Percentiles rank a stretch among this genome's conserved stretches.
phyloP scores from a whole-genome alignment of 306 rosid genomes.

The Vigna radiata region DNA sequence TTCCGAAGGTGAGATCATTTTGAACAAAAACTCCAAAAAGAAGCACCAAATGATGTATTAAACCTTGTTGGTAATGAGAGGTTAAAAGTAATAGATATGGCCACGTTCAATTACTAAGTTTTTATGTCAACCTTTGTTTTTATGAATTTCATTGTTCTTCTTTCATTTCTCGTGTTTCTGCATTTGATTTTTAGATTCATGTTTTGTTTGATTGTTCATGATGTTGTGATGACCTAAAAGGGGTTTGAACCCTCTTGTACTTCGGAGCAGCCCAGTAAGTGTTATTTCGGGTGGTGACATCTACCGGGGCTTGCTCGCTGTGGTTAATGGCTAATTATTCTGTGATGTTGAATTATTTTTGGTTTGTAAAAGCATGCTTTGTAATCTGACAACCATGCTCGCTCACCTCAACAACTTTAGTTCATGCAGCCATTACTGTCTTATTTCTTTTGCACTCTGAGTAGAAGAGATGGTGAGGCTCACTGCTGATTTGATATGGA shows the following conservation, averaged over 20 bases:
- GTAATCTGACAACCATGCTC: background rate
- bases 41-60: too few relatives aligned
- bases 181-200: too few relatives aligned
- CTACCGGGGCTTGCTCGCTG: background rate
- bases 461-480: conserved; percentile 74
- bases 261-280: background rate
- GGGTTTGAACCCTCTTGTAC: background rate
- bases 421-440: background rate
- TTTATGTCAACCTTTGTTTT: too few relatives aligned
- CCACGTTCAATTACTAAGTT: too few relatives aligned
- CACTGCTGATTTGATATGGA: conserved; percentile 91
- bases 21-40: too few relatives aligned
- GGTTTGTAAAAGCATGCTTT: background rate
- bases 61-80: too few relatives aligned
- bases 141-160: too few relatives aligned
- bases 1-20: too few relatives aligned
- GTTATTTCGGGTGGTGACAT: background rate
- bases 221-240: background rate
- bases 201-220: background rate
- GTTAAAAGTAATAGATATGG: too few relatives aligned
- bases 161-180: background rate
- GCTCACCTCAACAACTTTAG: background rate
- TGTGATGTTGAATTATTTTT: background rate
- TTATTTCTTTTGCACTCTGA: background rate
- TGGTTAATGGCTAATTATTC: background rate